phyloP scores from a whole-genome alignment of 2,329 filamentous ascomycete species.

The Aspergillus thermomutatus region DNA sequence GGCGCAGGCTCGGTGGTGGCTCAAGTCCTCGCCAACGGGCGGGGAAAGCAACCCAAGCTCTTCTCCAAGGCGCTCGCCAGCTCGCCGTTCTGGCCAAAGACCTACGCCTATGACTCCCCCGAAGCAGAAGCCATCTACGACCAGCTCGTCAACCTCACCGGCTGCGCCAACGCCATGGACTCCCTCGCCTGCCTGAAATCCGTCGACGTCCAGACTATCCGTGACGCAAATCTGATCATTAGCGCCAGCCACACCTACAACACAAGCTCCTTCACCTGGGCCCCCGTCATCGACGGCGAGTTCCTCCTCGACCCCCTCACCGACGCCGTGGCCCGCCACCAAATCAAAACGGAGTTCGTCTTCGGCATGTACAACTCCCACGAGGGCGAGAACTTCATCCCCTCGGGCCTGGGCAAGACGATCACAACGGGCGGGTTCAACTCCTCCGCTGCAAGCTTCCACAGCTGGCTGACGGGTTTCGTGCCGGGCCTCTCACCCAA shows the following conservation, averaged over 20 bases:
- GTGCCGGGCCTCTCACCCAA: conserved; percentile 46
- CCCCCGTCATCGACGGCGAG: conserved; percentile 56
- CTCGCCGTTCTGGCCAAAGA: conserved; percentile 60
- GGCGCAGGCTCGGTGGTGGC: conserved; percentile 46
- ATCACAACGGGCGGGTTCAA: conserved; percentile 46
- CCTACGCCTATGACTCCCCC: conserved; percentile 50
- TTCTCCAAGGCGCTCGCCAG: conserved; percentile 52
- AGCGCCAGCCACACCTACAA: conserved; percentile 51
- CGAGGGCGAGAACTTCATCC: conserved; percentile 62
- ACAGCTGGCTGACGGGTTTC: conserved; percentile 53
- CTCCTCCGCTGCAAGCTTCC: conserved; percentile 48
- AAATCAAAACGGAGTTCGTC: conserved; percentile 46
- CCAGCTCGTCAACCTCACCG: conserved; percentile 45
- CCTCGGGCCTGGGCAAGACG: conserved; percentile 43
- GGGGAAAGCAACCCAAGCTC: conserved; percentile 40
- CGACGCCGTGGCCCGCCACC: conserved; percentile 34
- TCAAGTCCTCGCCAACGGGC: conserved; percentile 47
- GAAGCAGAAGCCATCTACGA: conserved; percentile 53
- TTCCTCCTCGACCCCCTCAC: conserved; percentile 52
- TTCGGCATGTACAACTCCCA: conserved; percentile 61
- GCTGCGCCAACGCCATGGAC: conserved; percentile 43
- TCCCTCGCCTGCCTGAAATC: conserved; percentile 55
- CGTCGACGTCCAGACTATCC: conserved; percentile 51
- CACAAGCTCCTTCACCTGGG: conserved; percentile 58
- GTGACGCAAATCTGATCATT: conserved; percentile 51